Conservation (phyloP, 345 rosid species). For the Microthlaspi erraticum region DNA sequence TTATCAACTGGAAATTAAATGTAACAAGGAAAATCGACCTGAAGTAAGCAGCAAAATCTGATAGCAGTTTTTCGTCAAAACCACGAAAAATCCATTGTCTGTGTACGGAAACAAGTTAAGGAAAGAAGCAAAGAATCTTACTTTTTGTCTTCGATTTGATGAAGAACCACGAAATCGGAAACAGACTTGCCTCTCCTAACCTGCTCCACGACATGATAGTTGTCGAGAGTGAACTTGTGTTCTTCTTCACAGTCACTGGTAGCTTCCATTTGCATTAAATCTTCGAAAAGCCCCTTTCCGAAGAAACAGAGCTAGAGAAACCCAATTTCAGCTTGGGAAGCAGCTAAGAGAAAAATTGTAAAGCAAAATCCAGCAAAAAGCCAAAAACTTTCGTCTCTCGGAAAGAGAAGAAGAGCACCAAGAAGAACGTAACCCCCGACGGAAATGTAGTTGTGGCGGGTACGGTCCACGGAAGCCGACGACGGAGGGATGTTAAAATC, state of each 20-base stretch:
- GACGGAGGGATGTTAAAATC: slow-evolving; percentile 29
- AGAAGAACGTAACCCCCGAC: not conserved
- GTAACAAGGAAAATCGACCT: not conserved
- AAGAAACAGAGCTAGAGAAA: slow-evolving; percentile 21
- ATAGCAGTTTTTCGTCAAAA: slow-evolving; percentile 4
- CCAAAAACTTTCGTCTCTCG: not conserved
- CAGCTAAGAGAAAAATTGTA: not conserved
- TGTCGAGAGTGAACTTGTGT: slow-evolving; percentile 70
- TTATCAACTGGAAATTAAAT: not conserved
- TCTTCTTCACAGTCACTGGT: slow-evolving; percentile 20
- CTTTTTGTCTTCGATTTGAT: slow-evolving; percentile 72
- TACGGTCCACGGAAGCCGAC: slow-evolving; percentile 30
- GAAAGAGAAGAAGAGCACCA: slow-evolving; percentile 10
- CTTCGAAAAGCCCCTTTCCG: slow-evolving; percentile 9
- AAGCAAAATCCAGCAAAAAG: not conserved
- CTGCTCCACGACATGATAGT: slow-evolving; percentile 83
- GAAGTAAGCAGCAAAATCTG: slow-evolving; percentile 3
- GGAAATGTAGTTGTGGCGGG: not conserved
- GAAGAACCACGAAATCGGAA: slow-evolving; percentile 88
- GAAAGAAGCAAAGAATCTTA: slow-evolving; percentile 39
- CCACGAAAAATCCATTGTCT: not conserved
- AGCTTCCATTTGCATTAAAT: slow-evolving; percentile 38
- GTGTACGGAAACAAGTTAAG: not conserved
- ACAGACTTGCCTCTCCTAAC: slow-evolving; percentile 84
- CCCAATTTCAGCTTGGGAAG: slow-evolving; percentile 21